Evolutionary conservation across 331 rosid genomes (phyloP), one percentile per base, ranked within the genome.

Genomic region (Rosa hybrid): DNA sequence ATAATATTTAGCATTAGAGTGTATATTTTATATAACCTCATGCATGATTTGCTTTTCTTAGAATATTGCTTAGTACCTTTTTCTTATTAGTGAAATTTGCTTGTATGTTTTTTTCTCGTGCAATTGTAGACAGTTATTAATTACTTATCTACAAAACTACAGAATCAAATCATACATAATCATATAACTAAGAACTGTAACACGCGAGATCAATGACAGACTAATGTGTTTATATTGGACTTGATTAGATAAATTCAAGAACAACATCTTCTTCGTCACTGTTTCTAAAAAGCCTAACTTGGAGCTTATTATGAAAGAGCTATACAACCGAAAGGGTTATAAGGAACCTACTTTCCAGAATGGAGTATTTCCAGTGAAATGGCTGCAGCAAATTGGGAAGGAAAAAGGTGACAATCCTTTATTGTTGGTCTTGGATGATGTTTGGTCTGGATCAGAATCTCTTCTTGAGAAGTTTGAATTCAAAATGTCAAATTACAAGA

Each of bases 261-360:
- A 75, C 17, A 87, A 89, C 68, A 90, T 90, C 51, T 77, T 83
- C 21, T 92, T 85, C 25, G 64, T 89, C 80, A 77, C 77, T 27
- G 76, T 90, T 77, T 83, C 96, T 4, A 84, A 86, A 77, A 78
- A 71, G 0, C 92, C 90, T 14, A 86, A 80, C 50, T 81, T 88
- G 68, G 65, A 83, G 86, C 50, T 6, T 63, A 68, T 86, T 5
- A 77, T 86, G 12, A 53, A 84, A 34, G 82, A 51, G 8, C 48
- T 90, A 46, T 85, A 69, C 75, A 70, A 75, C 72, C 87, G 49
- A 8, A 82, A 76, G 71, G 85, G 86, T 12, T 14, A 11, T 48
- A 54, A 11, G 4, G 86, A 68, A 57, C 84, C 89, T 34, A 78
- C 57, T 23, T 71, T 88, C 70, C 82, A 38, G 63, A 80, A 65